phyloP scores from a whole-genome alignment of 2,329 filamentous ascomycete species.

The Akanthomyces dipterigenus region DNA sequence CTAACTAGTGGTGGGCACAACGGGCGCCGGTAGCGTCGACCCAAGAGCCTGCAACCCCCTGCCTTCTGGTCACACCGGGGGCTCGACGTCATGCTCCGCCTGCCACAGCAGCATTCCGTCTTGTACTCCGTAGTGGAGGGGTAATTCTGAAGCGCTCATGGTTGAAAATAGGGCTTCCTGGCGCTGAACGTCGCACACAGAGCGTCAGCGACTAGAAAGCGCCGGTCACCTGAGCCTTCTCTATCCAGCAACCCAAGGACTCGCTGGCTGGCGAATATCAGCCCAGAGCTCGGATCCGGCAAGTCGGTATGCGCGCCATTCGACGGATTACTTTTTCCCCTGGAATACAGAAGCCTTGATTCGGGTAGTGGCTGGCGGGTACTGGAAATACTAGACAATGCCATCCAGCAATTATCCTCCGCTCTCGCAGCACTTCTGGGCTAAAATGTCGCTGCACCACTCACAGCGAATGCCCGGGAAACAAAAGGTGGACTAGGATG shows the following conservation, averaged over 20 bases:
- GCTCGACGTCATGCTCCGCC: slow-evolving; percentile 13
- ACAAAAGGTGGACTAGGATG: slow-evolving; percentile 18
- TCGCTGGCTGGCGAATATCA: neutral
- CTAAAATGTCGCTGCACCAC: slow-evolving; percentile 10
- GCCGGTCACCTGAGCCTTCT: neutral
- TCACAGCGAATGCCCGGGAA: neutral
- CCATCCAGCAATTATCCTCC: slow-evolving; percentile 1
- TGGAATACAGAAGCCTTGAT: neutral
- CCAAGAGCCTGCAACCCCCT: neutral
- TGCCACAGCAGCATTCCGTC: neutral
- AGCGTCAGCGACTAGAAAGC: neutral
- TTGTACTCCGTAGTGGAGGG: neutral
- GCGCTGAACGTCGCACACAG: neutral
- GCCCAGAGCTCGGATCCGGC: neutral
- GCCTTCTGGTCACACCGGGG: slow-evolving; percentile 10
- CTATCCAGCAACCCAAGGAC: neutral
- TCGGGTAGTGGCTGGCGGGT: neutral
- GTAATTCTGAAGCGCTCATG: neutral
- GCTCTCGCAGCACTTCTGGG: neutral
- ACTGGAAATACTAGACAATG: slow-evolving; percentile 4
- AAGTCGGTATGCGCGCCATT: neutral
- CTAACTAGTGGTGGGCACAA: slow-evolving; percentile 10
- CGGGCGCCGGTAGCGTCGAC: slow-evolving; percentile 9
- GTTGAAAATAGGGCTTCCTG: neutral
- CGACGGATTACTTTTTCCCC: neutral